These are phyloP conservation scores for Anisodus tanguticus DNA, from an alignment of 257 asterid species.

Conservation along the genomic window DNA sequence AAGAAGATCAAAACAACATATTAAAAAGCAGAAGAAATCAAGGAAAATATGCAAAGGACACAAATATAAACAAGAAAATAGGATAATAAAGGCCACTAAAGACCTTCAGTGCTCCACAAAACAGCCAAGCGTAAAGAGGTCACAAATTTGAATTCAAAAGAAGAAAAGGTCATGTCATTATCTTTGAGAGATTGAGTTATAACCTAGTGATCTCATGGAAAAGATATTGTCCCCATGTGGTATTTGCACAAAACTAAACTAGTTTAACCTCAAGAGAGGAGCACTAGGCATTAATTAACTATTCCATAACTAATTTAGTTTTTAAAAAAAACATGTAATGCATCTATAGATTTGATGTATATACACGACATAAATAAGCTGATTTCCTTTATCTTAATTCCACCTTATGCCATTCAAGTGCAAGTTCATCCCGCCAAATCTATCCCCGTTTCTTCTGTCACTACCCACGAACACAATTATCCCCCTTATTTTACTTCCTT, in stretches of 20 bases:
- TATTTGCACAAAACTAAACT: too few relatives aligned
- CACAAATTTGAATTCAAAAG: background rate
- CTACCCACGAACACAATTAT: too few relatives aligned
- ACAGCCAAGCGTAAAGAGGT: background rate
- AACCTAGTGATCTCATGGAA: background rate
- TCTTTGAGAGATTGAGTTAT: background rate
- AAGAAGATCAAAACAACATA: background rate
- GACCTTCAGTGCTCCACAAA: background rate
- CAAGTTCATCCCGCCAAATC: background rate
- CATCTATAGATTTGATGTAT: background rate
- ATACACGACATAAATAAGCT: background rate
- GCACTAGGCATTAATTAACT: background rate
- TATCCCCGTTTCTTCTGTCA: background rate
- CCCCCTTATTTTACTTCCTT: too few relatives aligned
- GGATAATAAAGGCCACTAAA: background rate
- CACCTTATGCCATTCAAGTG: background rate
- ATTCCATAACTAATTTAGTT: background rate
- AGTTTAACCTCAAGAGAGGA: background rate
- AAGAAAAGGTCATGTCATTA: background rate
- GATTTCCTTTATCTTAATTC: background rate
- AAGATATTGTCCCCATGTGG: too few relatives aligned
- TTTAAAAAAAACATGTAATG: background rate
- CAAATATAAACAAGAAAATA: background rate
- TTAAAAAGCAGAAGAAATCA: background rate
- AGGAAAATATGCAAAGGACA: constrained; percentile 14